phyloP scores from a whole-genome alignment of 768 basidiomycete genomes.

The Heimioporus sp. region DNA sequence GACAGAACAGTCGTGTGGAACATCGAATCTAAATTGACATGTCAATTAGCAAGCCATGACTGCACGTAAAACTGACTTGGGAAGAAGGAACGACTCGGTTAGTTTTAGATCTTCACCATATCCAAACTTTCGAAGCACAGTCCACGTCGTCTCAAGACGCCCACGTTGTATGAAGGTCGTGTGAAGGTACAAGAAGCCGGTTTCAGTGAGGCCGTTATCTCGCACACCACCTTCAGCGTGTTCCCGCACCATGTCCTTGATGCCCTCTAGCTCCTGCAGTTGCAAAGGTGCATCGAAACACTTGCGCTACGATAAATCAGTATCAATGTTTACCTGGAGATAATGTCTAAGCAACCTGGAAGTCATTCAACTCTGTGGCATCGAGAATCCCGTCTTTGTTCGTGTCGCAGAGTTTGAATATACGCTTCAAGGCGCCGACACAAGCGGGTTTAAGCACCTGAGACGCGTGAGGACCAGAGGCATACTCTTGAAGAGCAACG shows the following conservation, averaged over 20 bases:
- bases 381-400: constrained; percentile 95
- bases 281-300: constrained; percentile 95
- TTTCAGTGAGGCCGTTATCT: constrained; percentile 83
- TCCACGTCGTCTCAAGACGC: constrained; percentile 96
- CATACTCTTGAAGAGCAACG: constrained; percentile 27
- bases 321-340: neutral
- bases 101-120: constrained; percentile 93
- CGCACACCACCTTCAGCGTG: constrained; percentile 74
- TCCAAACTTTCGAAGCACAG: constrained; percentile 90
- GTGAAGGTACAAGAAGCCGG: constrained; percentile 91
- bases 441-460: constrained; percentile 93
- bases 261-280: constrained; percentile 92
- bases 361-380: constrained; percentile 90
- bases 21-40: constrained; percentile 69
- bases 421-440: constrained; percentile 80
- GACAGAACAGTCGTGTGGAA: constrained; percentile 90
- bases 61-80: constrained; percentile 60
- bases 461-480: constrained; percentile 8
- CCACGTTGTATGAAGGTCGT: constrained; percentile 97
- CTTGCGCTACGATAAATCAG: constrained; percentile 59
- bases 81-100: constrained; percentile 82
- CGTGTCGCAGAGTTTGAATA: constrained; percentile 94
- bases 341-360: constrained; percentile 61
- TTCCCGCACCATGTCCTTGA: constrained; percentile 85
- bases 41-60: constrained; percentile 8